phyloP scores from a whole-genome alignment of 768 basidiomycete species.

The Kwoniella mangroviensis region DNA sequence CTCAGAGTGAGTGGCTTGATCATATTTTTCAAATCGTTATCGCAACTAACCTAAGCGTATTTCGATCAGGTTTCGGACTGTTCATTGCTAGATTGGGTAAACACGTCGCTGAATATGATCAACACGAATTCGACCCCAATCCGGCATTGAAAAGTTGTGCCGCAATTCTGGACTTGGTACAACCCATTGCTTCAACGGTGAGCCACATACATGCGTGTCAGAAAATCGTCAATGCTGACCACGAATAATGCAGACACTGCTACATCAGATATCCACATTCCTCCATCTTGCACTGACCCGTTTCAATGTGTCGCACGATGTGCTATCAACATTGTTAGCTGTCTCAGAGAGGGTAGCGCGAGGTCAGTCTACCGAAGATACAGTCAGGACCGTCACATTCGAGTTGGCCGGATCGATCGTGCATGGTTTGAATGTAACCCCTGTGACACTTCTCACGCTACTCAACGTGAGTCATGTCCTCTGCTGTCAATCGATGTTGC shows the following conservation, averaged over 20 bases:
- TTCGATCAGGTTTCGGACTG: constrained; percentile 28
- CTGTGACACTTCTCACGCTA: constrained; percentile 27
- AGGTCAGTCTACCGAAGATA: constrained; percentile 27
- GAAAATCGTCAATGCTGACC: not conserved
- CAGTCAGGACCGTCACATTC: constrained; percentile 29
- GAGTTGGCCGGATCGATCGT: constrained; percentile 32
- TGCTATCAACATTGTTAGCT: constrained; percentile 16
- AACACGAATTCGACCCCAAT: constrained; percentile 38
- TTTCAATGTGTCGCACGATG: constrained; percentile 28
- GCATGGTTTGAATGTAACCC: constrained; percentile 29
- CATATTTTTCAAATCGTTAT: not conserved
- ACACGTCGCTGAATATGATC: constrained; percentile 45
- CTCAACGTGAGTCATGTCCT: constrained; percentile 21
- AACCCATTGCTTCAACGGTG: constrained; percentile 4
- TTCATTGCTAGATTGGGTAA: constrained; percentile 39
- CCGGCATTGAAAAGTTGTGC: constrained; percentile 26
- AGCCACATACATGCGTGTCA: not conserved
- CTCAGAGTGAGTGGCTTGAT: constrained; percentile 20
- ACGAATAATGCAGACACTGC: constrained; percentile 18
- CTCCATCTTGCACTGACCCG: constrained; percentile 35
- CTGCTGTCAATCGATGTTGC: not conserved
- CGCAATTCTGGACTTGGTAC: constrained; percentile 14
- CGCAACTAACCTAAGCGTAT: not conserved
- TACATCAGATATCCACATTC: constrained; percentile 44
- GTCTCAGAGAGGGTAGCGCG: constrained; percentile 18